Conservation (phyloP, 2,329 filamentous ascomycete species). For the Phialophora tarda region DNA sequence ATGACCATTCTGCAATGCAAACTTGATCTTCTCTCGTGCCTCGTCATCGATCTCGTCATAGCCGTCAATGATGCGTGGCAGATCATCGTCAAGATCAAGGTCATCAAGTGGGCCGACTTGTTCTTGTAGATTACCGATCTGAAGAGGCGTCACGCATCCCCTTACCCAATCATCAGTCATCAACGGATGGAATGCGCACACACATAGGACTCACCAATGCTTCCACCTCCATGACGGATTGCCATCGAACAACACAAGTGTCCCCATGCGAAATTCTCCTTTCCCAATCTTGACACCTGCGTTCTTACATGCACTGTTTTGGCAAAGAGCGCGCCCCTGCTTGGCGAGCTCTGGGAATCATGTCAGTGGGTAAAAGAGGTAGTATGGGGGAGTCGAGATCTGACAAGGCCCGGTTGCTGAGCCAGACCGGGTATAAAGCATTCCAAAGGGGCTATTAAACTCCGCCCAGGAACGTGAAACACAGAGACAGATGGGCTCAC, state of each 20-base stretch:
- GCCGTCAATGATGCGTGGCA: conserved; percentile 75
- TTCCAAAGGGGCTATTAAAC: neutral
- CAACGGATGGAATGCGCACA: neutral
- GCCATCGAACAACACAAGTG: conserved; percentile 67
- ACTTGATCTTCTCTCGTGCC: conserved; percentile 73
- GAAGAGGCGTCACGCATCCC: conserved; percentile 84
- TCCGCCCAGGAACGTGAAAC: neutral
- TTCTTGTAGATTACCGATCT: conserved; percentile 70
- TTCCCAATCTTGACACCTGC: conserved; percentile 73
- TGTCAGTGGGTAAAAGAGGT: neutral
- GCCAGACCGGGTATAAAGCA: neutral
- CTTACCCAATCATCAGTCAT: conserved; percentile 52
- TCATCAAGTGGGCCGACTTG: conserved; percentile 55
- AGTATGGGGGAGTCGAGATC: neutral
- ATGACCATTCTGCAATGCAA: conserved; percentile 75
- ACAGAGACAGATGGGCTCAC: conserved; percentile 14
- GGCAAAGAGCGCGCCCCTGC: conserved; percentile 75
- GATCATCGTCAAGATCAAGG: conserved; percentile 46
- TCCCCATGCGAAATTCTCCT: conserved; percentile 77
- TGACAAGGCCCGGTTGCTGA: neutral
- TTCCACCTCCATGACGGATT: conserved; percentile 75
- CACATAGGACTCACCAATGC: conserved; percentile 73
- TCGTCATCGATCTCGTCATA: conserved; percentile 76
- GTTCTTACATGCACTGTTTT: conserved; percentile 75
- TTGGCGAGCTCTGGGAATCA: conserved; percentile 68